phyloP scores from a whole-genome alignment of 2,329 filamentous ascomycete genomes.

The Pleurostoma richardsiae region DNA sequence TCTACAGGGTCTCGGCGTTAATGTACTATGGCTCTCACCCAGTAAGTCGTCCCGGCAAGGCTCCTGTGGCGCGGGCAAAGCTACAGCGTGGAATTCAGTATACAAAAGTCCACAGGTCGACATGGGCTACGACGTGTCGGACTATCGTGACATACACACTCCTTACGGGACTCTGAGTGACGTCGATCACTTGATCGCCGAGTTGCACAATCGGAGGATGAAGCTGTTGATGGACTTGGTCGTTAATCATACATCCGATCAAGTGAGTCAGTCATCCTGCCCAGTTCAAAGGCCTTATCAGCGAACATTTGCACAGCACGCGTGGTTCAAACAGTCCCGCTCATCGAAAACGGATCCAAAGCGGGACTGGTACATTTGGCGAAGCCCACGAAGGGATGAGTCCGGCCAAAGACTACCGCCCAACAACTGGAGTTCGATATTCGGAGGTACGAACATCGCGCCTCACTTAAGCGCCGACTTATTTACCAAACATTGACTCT shows the following conservation, averaged over 20 bases:
- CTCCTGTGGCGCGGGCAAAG: too few species aligned
- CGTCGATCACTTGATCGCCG: constrained; percentile 57
- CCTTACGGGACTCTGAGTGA: constrained; percentile 64
- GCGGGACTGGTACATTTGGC: constrained; percentile 63
- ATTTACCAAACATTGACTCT: too few species aligned
- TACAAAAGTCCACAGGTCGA: constrained; percentile 55
- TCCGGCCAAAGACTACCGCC: constrained; percentile 54
- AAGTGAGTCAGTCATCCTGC: constrained; percentile 15
- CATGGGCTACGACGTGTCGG: constrained; percentile 67
- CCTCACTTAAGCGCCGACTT: too few species aligned
- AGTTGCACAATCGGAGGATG: constrained; percentile 58
- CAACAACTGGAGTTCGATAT: constrained; percentile 47
- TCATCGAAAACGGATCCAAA: constrained; percentile 48
- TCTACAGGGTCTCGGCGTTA: constrained; percentile 47
- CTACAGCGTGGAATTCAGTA: constrained; percentile 14
- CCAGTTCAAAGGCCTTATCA: too few species aligned
- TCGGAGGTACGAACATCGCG: constrained; percentile 25
- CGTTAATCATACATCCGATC: constrained; percentile 62
- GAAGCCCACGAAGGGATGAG: constrained; percentile 46
- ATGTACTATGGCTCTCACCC: constrained; percentile 51
- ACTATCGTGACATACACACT: constrained; percentile 62
- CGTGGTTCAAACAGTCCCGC: constrained; percentile 53
- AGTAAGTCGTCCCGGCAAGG: too few species aligned
- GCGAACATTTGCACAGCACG: constrained; percentile 23
- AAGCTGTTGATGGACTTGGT: constrained; percentile 69